Percentiles rank a stretch among this genome's conserved stretches.
Evolutionary conservation across 495 filamentous ascomycete genomes (phyloP).

Genomic region (Baudoinia panamericana): DNA sequence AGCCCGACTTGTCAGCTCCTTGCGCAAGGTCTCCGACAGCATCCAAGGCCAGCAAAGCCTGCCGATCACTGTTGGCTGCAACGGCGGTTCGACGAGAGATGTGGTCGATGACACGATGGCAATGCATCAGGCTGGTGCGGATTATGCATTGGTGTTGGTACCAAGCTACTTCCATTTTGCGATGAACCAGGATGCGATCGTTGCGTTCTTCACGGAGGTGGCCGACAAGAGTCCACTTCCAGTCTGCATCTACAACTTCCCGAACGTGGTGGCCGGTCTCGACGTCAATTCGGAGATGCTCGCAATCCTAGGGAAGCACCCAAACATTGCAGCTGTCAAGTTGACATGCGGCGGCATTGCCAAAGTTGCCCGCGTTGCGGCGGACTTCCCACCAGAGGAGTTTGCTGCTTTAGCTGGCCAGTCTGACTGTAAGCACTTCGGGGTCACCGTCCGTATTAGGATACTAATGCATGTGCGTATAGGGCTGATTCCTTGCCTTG

Average conservation of each 20-base stretch:
- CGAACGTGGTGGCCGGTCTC: slow-evolving; percentile 21
- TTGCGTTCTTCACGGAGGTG: slow-evolving; percentile 22
- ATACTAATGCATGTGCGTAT: no score
- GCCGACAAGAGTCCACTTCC: slow-evolving; percentile 24
- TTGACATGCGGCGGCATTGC: slow-evolving; percentile 27
- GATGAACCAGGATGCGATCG: slow-evolving; percentile 17
- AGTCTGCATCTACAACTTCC: slow-evolving; percentile 28
- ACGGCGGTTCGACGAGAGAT: slow-evolving; percentile 17
- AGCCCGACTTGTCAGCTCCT: slow-evolving; percentile 16
- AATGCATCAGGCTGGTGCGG: slow-evolving; percentile 26
- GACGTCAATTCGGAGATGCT: slow-evolving; percentile 30
- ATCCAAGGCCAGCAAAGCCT: slow-evolving; percentile 19
- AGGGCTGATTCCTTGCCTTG: slow-evolving; percentile 22
- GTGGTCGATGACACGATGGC: slow-evolving; percentile 20
- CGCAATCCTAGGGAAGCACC: slow-evolving; percentile 18
- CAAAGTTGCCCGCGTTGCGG: slow-evolving; percentile 21
- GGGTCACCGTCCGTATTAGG: no score
- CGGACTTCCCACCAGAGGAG: slow-evolving; percentile 6
- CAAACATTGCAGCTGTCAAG: slow-evolving; percentile 30
- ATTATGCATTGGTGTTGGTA: slow-evolving; percentile 31
- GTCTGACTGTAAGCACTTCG: no score
- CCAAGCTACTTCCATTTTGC: slow-evolving; percentile 22
- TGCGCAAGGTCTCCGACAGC: slow-evolving; percentile 20
- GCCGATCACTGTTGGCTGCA: slow-evolving; percentile 25
- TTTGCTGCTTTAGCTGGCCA: slow-evolving; percentile 24